Base-by-base conservation (phyloP, 2,329 filamentous ascomycete genomes). In the Hymenoscyphus repandus region DNA sequence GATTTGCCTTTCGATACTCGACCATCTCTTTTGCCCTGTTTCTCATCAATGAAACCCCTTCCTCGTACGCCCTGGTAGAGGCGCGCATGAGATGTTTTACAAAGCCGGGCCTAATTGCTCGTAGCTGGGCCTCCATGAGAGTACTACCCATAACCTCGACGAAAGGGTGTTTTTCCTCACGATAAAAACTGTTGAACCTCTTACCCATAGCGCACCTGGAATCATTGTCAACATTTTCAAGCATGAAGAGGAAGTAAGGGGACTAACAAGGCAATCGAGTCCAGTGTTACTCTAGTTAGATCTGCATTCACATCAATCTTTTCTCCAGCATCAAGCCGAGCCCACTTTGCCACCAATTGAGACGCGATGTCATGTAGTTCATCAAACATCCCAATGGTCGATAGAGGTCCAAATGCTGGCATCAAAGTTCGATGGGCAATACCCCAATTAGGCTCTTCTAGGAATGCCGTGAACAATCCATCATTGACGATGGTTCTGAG, bases 171-270 rank as follows among this genome's bases (percentile, higher is more conserved):
- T 85, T 69, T 11, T 80, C 73, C 80, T 73, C n/a, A 85, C 76
- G 31, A 52, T 90, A 90, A 67, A 84, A 89, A 1, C 79, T 84
- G 68, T 90, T 90, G 74, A 90, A 90, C 15, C 86, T 80, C 11
- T 46, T 55, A 31, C 54, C 27, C 45, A 48, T 48, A 20, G 36
- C 32, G 48, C 49, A 39, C 15, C 36, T 39, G 15, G 9, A 11
- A 12, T 17, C 7, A 39, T n/a, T n/a, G 36, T 39, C 36, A 39
- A 15, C 9, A 39, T 10, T 17, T 7, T n/a, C n/a, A 11, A 39
- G 9, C 17, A 17, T 39, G 15, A 10, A 10, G 17, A 7, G 36
- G 15, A 13, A 9, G 11, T 10, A 17, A 10, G 17, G 9, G 9
- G 7, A 39, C 36, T 6, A 11, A 65, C 27, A 90, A 74, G 1